Percentiles rank a stretch among this genome's conserved stretches.
Evolutionary conservation across 2,329 filamentous ascomycete species (phyloP).

Genomic region (Sclerotinia minor): DNA sequence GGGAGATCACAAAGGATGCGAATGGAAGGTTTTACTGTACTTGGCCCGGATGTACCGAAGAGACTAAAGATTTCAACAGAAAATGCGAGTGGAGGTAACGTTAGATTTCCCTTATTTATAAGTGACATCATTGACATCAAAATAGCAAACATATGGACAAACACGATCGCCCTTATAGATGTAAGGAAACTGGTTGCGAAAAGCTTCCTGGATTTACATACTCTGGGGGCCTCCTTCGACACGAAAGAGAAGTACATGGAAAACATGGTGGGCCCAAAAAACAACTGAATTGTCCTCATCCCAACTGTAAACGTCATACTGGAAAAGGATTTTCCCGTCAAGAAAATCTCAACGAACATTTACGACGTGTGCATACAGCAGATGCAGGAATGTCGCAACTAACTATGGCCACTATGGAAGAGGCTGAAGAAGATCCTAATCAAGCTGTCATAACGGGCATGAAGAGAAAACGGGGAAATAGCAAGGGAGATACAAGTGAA

Average conservation of each 20-base stretch:
- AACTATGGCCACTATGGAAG: constrained; percentile 41
- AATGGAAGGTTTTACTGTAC: constrained; percentile 79
- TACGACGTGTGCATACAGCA: constrained; percentile 80
- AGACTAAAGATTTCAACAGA: constrained; percentile 67
- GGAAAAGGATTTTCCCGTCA: constrained; percentile 90
- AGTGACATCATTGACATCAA: background rate
- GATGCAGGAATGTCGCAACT: constrained; percentile 45
- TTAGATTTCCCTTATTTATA: constrained; percentile 31
- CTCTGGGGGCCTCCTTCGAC: constrained; percentile 81
- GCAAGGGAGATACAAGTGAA: constrained; percentile 41
- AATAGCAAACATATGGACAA: constrained; percentile 96
- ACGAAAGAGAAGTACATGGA: constrained; percentile 88
- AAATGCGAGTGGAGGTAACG: constrained; percentile 89
- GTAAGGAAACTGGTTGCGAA: constrained; percentile 76
- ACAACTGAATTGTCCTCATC: constrained; percentile 79
- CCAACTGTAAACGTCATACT: constrained; percentile 83
- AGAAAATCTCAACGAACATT: constrained; percentile 91
- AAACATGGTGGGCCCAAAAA: constrained; percentile 75
- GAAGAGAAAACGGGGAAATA: constrained; percentile 50
- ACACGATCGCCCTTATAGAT: constrained; percentile 91
- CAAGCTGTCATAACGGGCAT: constrained; percentile 45
- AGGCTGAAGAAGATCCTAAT: constrained; percentile 46
- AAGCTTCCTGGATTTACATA: constrained; percentile 95
- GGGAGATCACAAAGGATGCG: constrained; percentile 59
- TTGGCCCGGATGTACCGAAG: constrained; percentile 66